phyloP scores from a whole-genome alignment of 1,284 basidiomycete genomes.

The Pseudozyma sp. region DNA sequence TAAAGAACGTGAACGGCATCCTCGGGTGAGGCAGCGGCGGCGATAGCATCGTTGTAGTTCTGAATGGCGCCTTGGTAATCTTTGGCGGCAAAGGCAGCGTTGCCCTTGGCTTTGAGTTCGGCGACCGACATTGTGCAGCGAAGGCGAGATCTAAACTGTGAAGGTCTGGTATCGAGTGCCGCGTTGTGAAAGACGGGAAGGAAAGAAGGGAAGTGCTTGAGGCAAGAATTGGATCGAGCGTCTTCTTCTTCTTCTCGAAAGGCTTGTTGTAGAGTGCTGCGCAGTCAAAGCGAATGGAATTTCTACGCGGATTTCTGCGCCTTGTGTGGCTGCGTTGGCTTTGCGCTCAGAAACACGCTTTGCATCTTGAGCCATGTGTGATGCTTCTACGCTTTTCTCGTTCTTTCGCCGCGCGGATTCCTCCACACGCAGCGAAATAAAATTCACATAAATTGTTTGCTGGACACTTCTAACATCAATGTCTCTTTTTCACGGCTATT shows the following conservation, averaged over 20 bases:
- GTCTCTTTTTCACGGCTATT: neutral
- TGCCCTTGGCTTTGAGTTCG: conserved; percentile 67
- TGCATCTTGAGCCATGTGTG: too few relatives aligned
- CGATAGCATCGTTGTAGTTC: conserved; percentile 65
- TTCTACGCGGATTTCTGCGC: neutral
- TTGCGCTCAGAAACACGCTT: neutral
- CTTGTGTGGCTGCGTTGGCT: neutral
- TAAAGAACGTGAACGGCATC: conserved; percentile 80
- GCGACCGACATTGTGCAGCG: conserved; percentile 59
- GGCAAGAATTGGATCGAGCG: neutral
- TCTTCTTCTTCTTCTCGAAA: neutral
- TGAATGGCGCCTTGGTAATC: conserved; percentile 64
- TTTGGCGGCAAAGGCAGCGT: conserved; percentile 67
- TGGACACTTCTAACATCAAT: neutral
- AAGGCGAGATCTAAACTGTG: neutral
- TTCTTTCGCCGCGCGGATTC: conserved; percentile 22
- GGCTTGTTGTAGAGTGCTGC: neutral
- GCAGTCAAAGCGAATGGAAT: neutral
- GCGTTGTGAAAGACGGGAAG: neutral
- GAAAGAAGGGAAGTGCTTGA: neutral
- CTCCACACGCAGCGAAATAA: conserved; percentile 29
- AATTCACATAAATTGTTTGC: conserved; percentile 1
- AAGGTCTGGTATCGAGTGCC: neutral
- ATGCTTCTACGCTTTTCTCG: conserved; percentile 39
- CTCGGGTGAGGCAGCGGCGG: conserved; percentile 62